These are phyloP conservation scores for Auricularia auricula-judae DNA, from an alignment of 768 basidiomycete genomes.

Conservation along the genomic window DNA sequence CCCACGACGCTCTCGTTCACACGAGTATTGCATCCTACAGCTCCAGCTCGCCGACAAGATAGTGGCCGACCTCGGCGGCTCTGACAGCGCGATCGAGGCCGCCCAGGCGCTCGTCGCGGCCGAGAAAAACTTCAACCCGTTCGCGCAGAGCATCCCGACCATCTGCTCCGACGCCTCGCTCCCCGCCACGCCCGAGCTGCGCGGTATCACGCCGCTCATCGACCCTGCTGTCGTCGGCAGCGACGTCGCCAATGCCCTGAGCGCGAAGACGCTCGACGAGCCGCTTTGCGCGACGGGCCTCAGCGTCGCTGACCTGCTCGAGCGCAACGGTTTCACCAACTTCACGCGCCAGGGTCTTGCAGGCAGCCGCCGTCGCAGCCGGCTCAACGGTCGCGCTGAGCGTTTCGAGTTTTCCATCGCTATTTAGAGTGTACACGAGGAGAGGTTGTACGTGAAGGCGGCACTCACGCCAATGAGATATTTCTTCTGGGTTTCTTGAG, in stretches of 20 bases:
- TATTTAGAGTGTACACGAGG: no score
- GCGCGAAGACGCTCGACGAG: not conserved
- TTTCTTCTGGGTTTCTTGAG: no score
- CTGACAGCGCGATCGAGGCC: not conserved
- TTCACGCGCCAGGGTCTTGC: not conserved
- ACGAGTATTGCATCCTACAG: not conserved
- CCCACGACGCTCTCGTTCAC: not conserved
- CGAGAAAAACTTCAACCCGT: conserved; percentile 1
- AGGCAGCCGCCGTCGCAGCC: not conserved
- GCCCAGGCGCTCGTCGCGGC: not conserved
- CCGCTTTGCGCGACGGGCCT: not conserved
- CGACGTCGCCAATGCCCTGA: conserved; percentile 1
- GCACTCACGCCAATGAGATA: no score
- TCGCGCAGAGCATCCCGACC: not conserved
- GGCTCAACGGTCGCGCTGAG: not conserved
- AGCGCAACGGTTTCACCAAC: not conserved
- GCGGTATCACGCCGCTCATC: conserved; percentile 1
- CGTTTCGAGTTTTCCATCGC: not conserved
- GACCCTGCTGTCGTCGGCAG: conserved; percentile 1
- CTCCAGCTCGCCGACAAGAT: not conserved
- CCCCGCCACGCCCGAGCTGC: not conserved
- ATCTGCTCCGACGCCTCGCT: not conserved
- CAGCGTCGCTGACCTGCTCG: not conserved
- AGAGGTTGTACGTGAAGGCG: no score
- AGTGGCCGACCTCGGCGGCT: not conserved